Conservation (phyloP, 305 asterid species). For the Fraxinus angustifolia region DNA sequence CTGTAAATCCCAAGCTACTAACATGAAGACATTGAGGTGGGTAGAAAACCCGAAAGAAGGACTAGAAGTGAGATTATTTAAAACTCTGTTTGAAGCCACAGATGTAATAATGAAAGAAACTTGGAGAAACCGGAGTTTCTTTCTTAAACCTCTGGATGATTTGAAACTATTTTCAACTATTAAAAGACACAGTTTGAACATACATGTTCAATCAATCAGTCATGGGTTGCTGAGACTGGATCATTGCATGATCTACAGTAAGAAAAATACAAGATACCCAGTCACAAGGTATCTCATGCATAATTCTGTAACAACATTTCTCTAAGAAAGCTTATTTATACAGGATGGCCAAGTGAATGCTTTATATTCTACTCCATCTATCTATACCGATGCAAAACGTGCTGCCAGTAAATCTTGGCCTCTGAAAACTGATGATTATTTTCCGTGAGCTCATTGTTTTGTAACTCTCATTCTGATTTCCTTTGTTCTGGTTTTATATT, state of each 20-base stretch:
- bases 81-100: neutral
- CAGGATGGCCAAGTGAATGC: conserved; percentile 52
- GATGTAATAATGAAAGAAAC: neutral
- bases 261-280: neutral
- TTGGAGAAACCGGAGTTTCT: neutral
- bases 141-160: neutral
- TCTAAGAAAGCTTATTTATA: neutral
- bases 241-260: no score
- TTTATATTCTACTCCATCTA: conserved; percentile 46
- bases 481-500: neutral
- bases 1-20: neutral
- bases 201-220: neutral
- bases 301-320: neutral
- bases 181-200: neutral
- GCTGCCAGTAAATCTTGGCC: conserved; percentile 41
- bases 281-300: neutral
- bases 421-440: conserved; percentile 41
- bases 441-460: conserved; percentile 32
- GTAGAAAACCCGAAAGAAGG: neutral
- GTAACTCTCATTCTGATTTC: neutral
- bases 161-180: neutral
- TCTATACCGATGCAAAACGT: conserved; percentile 43
- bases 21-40: neutral
- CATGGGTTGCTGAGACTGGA: no score
- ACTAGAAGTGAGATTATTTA: neutral